These are phyloP conservation scores for Exobasidium cylindrosporum DNA, from an alignment of 1,284 basidiomycete genomes.

Conservation along the genomic window DNA sequence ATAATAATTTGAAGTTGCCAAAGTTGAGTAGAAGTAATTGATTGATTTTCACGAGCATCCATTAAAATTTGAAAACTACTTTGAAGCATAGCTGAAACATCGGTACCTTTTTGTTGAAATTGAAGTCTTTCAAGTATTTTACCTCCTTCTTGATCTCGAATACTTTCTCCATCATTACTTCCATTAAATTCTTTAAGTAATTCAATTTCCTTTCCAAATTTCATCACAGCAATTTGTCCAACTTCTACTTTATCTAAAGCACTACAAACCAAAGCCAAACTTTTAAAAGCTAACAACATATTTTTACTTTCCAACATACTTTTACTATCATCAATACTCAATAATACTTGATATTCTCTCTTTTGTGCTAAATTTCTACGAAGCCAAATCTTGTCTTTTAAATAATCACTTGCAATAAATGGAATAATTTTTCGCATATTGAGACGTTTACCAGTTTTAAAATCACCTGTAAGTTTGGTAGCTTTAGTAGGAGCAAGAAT, in stretches of 20 bases:
- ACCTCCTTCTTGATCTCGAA: constrained; percentile 58
- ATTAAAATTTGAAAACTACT: constrained; percentile 75
- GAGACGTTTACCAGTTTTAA: constrained; percentile 92
- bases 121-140: constrained; percentile 78
- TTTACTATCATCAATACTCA: constrained; percentile 91
- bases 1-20: constrained; percentile 99
- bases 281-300: constrained; percentile 75
- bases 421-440: constrained; percentile 99
- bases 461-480: constrained; percentile 92
- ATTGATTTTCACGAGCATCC: constrained; percentile 14
- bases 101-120: constrained; percentile 87
- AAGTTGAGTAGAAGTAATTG: constrained; percentile 64
- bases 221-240: constrained; percentile 86
- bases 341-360: constrained; percentile 91
- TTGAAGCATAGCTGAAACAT: constrained; percentile 82
- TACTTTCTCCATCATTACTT: neutral
- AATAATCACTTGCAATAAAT: constrained; percentile 98
- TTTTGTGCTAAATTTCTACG: constrained; percentile 88
- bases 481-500: constrained; percentile 93
- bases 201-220: constrained; percentile 84
- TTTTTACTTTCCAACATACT: constrained; percentile 95
- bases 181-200: constrained; percentile 75
- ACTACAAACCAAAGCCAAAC: constrained; percentile 84
- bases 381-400: constrained; percentile 99
- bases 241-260: constrained; percentile 89